Base-by-base conservation (phyloP, 1,284 basidiomycete genomes). In the Sanguinoderma infundibulare region DNA sequence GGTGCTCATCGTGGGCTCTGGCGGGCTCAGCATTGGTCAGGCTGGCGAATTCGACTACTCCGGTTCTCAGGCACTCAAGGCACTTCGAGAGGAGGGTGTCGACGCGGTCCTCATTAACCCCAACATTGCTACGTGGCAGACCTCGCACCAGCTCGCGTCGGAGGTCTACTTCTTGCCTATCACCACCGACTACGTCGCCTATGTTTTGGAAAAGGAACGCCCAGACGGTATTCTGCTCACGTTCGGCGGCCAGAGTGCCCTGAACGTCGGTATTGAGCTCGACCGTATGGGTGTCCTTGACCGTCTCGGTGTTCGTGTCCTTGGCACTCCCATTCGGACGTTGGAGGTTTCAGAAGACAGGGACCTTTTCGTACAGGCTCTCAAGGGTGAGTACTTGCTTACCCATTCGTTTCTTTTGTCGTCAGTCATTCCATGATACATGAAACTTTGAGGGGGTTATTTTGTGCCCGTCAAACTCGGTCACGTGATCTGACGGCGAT, bases 11-110 rank as follows among this genome's bases (percentile, higher is more conserved):
- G 95, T 99, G 54, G 98, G 98, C 66, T 94, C 91, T 67, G 98
- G 98, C 72, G 98, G 98, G 64, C 88, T 99, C 53, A 92, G 90
- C 73, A 99, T 99, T 67, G 98, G 98, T 47, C 98, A 99, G 78
- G 98, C 98, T 5, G 98, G 98, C 77, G 98, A 99, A 79, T 99
- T 99, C 78, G 98, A 99, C 78, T 99, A 99, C 79, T 98, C 96
- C 30, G 98, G 93, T 49, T 98, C 97, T 8, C 98, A 99, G 79
- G 98, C 98, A 34, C 90, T 99, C 79, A 99, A 99, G 78, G 98
- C 98, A 14, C 89, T 99, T 60, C 88, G 91, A 63, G 98, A 99
- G 77, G 95, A 96, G 74, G 96, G 97, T 57, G 90, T 98, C 63
- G 89, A 96, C 69, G 96, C 97, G 34, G 90, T 99, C 66, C 89